Percentiles rank a stretch among this genome's conserved stretches.
These are phyloP conservation scores for Aspergillus brasiliensis DNA, from an alignment of 2,329 filamentous ascomycete species.

Conservation along the genomic window DNA sequence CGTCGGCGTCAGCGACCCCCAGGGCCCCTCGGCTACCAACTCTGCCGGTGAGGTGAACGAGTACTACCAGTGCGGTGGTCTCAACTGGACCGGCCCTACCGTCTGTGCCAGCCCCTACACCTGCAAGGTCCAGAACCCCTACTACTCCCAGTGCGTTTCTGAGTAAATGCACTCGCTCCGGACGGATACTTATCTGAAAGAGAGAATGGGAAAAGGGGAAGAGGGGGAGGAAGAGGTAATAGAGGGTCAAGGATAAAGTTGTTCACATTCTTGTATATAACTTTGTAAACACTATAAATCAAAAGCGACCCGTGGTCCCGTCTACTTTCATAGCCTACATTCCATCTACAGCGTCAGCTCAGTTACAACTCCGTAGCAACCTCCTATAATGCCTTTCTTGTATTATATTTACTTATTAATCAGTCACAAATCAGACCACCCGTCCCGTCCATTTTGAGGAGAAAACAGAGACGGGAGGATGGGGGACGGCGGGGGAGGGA, in stretches of 20 bases:
- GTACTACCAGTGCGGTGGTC: constrained; percentile 40
- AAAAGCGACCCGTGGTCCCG: constrained; percentile 1
- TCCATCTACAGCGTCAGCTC: too few relatives aligned
- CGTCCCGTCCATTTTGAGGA: too few relatives aligned
- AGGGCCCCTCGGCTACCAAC: constrained; percentile 2
- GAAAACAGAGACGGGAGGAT: too few relatives aligned
- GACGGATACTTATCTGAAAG: too few relatives aligned
- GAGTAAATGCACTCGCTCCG: not conserved
- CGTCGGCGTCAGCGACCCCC: constrained; percentile 12
- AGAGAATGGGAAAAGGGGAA: too few relatives aligned
- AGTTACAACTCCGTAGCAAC: too few relatives aligned
- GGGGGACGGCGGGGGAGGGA: too few relatives aligned
- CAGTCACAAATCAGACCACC: too few relatives aligned
- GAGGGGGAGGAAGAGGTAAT: not conserved
- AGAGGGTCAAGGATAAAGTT: not conserved
- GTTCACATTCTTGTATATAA: constrained; percentile 10
- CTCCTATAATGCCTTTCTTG: not conserved
- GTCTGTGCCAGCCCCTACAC: constrained; percentile 34
- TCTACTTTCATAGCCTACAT: not conserved
- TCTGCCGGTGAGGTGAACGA: constrained; percentile 19
- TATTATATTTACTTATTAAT: too few relatives aligned
- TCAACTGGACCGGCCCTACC: constrained; percentile 39
- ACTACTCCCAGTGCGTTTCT: constrained; percentile 41
- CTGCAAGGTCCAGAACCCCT: constrained; percentile 40
- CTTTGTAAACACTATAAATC: not conserved